Evolutionary conservation across 345 rosid species (phyloP), one percentile per base, ranked within the genome.

Genomic region (Gossypium thurberi): DNA sequence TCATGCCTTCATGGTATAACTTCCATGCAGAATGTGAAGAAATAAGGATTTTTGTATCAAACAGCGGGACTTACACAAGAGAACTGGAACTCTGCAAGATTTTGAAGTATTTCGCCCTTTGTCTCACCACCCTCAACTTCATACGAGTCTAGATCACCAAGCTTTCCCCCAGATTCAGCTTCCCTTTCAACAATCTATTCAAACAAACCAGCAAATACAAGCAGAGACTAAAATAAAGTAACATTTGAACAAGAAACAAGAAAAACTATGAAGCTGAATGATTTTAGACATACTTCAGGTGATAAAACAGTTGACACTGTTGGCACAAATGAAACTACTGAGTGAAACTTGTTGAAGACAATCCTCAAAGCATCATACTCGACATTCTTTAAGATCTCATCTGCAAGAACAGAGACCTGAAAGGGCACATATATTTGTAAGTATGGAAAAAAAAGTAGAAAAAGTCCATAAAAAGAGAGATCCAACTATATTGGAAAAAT

Each of bases 41-140:
- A 65, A 12, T 21, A 47, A 46, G 12, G 70, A 66, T 8, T 6
- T 65, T 8, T 46, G 70, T 43, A 42, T 18, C 40, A 23, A 66
- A 21, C 37, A 46, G 40, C 11, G 18, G 40, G 9, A 80, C 99
- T 90, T 84, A 94, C 98, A 81, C 97, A 92, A 79, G 98, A 94
- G 75, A 94, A 92, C 79, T 94, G 98, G 83, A 94, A 94, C 86
- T 94, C 98, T 0, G 96, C 56, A 52, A 94, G 88, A 77, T 94
- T 94, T 82, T 94, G 98, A 75, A 94, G 91, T 65, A 90, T 87
- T 78, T 89, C 97, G 46, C 92, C 89, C 87, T 91, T 94, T 65
- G 97, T 92, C 72, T 92, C 97, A 74, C 92, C 89, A 20, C 98
- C 98, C 91, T 94, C 98, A 75, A 94, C 86, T 80, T 94, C 98